Evolutionary conservation across 306 rosid species (phyloP).

Genomic region (Lotus japonicus): DNA sequence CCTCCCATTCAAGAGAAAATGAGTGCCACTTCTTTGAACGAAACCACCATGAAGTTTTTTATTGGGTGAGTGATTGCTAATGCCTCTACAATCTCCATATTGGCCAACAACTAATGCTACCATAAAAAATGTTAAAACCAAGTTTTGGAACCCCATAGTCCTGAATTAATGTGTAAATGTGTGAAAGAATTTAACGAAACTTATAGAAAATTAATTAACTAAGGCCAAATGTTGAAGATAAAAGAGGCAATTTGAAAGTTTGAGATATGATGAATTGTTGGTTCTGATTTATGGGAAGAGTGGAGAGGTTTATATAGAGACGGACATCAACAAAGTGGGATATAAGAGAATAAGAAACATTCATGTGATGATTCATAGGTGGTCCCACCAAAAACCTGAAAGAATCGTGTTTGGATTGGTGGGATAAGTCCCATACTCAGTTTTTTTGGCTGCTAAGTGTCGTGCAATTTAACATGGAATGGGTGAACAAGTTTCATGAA

Average conservation of each 20-base stretch:
- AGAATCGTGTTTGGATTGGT: background rate
- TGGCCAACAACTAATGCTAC: background rate
- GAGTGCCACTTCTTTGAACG: constrained; percentile 32
- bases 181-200: too few relatives aligned
- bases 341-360: background rate
- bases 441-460: background rate
- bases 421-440: background rate
- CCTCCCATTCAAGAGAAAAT: constrained; percentile 28
- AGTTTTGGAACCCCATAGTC: constrained; percentile 1
- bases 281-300: background rate
- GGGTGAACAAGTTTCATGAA: too few relatives aligned
- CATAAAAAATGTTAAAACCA: background rate
- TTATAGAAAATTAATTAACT: background rate
- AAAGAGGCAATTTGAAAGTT: background rate
- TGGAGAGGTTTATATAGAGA: background rate
- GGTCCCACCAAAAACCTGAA: background rate
- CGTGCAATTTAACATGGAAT: background rate
- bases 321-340: background rate
- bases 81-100: constrained; percentile 7
- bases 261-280: background rate
- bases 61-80: background rate
- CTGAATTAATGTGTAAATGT: too few relatives aligned
- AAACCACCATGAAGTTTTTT: background rate
- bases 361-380: background rate
- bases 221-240: background rate